Percentiles rank a stretch among this genome's conserved stretches.
phyloP scores from a whole-genome alignment of 148 eudicot genomes.

The Rhododendron henanense region DNA sequence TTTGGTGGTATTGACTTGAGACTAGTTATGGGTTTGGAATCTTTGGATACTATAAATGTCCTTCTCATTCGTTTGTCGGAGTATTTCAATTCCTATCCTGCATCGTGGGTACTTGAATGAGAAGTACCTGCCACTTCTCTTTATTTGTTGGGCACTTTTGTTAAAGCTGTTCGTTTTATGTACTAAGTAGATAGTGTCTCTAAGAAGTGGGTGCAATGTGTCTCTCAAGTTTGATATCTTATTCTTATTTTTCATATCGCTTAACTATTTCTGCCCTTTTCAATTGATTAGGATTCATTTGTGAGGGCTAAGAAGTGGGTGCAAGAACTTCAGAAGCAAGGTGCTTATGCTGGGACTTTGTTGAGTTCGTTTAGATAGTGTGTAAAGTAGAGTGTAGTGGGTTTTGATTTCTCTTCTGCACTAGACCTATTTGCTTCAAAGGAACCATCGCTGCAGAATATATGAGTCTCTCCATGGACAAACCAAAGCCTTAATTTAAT shows the following conservation, averaged over 20 bases:
- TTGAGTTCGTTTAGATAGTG: not conserved
- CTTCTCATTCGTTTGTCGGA: not conserved
- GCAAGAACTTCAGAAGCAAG: conserved; percentile 98
- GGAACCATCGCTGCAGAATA: not conserved
- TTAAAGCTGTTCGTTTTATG: not conserved
- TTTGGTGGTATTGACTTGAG: not conserved
- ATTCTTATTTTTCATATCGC: not conserved
- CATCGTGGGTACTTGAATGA: not conserved
- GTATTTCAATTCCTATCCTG: not conserved
- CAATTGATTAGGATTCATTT: conserved; percentile 71
- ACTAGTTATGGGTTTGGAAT: not conserved
- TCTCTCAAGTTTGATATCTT: not conserved
- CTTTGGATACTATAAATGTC: not conserved
- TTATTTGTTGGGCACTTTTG: not conserved
- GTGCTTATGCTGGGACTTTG: conserved; percentile 27
- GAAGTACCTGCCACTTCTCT: not conserved
- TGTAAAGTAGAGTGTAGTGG: not conserved
- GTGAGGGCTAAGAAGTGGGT: conserved; percentile 94
- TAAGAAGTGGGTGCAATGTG: not conserved
- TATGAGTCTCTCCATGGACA: not conserved
- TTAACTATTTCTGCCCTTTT: not conserved
- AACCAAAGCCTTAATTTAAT: not conserved
- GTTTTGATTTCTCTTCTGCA: not conserved
- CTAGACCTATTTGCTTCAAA: not conserved
- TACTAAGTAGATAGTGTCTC: not conserved